Base-by-base conservation (phyloP, 495 filamentous ascomycete genomes). In the Glarea lozoyensis region DNA sequence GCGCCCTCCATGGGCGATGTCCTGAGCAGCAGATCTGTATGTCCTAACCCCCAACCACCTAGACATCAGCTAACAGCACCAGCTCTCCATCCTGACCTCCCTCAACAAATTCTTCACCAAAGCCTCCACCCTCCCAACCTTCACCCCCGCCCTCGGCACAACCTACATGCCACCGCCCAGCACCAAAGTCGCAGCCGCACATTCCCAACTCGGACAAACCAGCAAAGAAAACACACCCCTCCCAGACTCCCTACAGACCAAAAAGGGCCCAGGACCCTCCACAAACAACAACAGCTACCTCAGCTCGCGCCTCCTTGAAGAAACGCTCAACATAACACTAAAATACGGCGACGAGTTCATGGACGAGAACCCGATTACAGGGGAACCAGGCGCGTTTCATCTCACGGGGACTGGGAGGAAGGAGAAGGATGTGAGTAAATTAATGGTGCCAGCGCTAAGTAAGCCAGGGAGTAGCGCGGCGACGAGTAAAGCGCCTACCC, bases 321-420 rank as follows among this genome's bases (percentile, higher is more conserved):
- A 92, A 44, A 73, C 80, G 0, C 75, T 87, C 37, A 65, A 67
- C 39, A 66, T 92, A 19, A 66, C 81, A 35, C 60, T 79, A 12
- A 70, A 71, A 25, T 81, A 78, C 43, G 76, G 74, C 18, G 75
- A 82, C 36, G 89, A 97, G 40, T 94, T 77, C 60, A 88, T 92
- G 78, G 88, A 98, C 60, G 88, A 94, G 58, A 92, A 81, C 50
- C 87, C 88, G 2, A 74, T 94, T 36, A 77, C 82, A 1, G 89
- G 89, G 34, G 81, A 84, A 52, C 89, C 89, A 0, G 88, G 89
- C 16, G 76, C 79, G n/a, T 94, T 94, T 62, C 80, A 83, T 41
- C 68, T 93, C 37, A 77, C 76, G 10, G 79, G 70, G 21, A 75
- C 77, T 3, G 72, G 73, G 2, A 62, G 72, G 27, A 50, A 45